These are phyloP conservation scores for Teratosphaeria epicoccoides DNA, from an alignment of 2,329 filamentous ascomycete species.

Conservation along the genomic window DNA sequence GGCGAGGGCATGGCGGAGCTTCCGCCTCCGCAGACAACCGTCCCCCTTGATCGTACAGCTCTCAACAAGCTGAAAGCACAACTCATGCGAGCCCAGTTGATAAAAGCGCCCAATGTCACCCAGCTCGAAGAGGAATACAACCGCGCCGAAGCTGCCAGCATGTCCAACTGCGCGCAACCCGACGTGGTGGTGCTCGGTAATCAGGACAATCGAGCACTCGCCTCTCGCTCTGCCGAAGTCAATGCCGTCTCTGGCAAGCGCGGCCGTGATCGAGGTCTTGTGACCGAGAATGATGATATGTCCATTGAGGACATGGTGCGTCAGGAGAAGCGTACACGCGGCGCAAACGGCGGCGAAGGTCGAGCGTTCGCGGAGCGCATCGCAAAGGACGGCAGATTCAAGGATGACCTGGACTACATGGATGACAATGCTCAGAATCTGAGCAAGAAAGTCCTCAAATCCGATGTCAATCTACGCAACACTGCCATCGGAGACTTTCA, in stretches of 20 bases:
- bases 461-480: conserved; percentile 77
- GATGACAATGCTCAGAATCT: conserved; percentile 92
- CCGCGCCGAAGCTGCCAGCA: conserved; percentile 54
- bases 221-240: conserved; percentile 67
- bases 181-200: conserved; percentile 71
- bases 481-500: conserved; percentile 80
- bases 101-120: conserved; percentile 61
- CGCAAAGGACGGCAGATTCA: conserved; percentile 82
- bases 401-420: conserved; percentile 90
- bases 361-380: conserved; percentile 81
- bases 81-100: conserved; percentile 91
- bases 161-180: conserved; percentile 43
- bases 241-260: conserved; percentile 68
- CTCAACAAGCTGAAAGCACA: conserved; percentile 86
- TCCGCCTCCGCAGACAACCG: conserved; percentile 37
- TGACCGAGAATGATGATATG: conserved; percentile 93
- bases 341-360: conserved; percentile 58
- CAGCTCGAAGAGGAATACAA: conserved; percentile 79
- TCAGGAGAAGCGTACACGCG: conserved; percentile 78
- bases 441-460: conserved; percentile 76
- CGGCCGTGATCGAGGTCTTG: conserved; percentile 70
- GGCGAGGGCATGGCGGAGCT: conserved; percentile 49
- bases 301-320: conserved; percentile 92
- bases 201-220: conserved; percentile 83
- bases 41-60: conserved; percentile 59